phyloP scores from a whole-genome alignment of 768 basidiomycete species.

The Tulasnella sp. region DNA sequence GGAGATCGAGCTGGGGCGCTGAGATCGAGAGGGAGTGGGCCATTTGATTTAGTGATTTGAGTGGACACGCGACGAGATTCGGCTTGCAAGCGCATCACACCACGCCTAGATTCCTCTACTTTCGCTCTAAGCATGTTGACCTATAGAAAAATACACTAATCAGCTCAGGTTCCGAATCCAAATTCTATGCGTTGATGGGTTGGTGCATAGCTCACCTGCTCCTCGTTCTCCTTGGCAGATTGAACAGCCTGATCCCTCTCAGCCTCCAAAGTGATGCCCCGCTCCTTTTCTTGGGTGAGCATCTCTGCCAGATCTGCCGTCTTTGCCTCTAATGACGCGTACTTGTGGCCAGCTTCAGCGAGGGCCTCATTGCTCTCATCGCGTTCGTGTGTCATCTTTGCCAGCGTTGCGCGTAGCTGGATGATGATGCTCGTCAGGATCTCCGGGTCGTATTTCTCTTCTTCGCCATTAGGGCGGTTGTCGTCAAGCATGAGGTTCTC shows the following conservation, averaged over 20 bases:
- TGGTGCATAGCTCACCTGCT: conserved; percentile 29
- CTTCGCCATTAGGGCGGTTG: conserved; percentile 18
- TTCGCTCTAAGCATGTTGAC: conserved; percentile 66
- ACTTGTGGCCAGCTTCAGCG: conserved; percentile 46
- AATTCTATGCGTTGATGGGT: neutral
- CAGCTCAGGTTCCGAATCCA: neutral
- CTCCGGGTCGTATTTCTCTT: conserved; percentile 40
- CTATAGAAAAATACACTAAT: conserved; percentile 25
- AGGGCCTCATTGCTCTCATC: conserved; percentile 51
- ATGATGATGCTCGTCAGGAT: conserved; percentile 67
- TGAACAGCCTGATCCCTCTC: conserved; percentile 22
- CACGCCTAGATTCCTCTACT: conserved; percentile 72
- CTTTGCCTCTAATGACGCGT: conserved; percentile 45
- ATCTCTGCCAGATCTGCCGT: conserved; percentile 33
- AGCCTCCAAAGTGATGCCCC: conserved; percentile 13
- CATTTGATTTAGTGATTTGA: conserved; percentile 29
- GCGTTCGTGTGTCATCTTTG: conserved; percentile 56
- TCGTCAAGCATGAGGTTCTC: conserved; percentile 32
- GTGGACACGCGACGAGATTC: conserved; percentile 34
- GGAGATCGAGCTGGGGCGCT: conserved; percentile 30
- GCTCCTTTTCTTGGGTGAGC: conserved; percentile 15
- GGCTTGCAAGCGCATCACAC: conserved; percentile 75
- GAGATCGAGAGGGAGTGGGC: conserved; percentile 42
- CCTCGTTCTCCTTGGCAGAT: conserved; percentile 53
- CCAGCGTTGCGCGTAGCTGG: conserved; percentile 54